A percentile compares a stretch with the other conserved stretches of the same genome.
Conservation (phyloP, 345 rosid species). For the Balakata baccata region DNA sequence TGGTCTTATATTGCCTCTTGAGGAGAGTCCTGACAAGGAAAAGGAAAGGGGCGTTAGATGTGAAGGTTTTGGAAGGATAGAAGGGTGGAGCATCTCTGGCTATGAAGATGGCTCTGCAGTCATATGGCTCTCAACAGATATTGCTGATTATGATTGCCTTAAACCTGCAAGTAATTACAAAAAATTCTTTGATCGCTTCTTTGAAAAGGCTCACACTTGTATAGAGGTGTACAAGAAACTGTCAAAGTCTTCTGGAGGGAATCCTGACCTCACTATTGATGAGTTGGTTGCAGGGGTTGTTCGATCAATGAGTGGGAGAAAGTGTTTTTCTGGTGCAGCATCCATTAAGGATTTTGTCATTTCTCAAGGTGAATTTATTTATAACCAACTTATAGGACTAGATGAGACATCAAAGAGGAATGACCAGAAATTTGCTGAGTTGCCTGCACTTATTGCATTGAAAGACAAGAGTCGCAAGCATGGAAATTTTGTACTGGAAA, state of each 20-base stretch:
- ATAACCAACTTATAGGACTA: slow-evolving; percentile 26
- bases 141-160: slow-evolving; percentile 30
- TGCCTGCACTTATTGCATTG: slow-evolving; percentile 26
- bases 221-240: slow-evolving; percentile 26
- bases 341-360: slow-evolving; percentile 25
- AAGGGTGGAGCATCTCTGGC: slow-evolving; percentile 29
- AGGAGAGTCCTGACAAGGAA: slow-evolving; percentile 15
- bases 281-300: slow-evolving; percentile 35
- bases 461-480: slow-evolving; percentile 18
- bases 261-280: slow-evolving; percentile 24
- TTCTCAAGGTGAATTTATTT: slow-evolving; percentile 32
- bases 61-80: slow-evolving; percentile 33
- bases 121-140: slow-evolving; percentile 28
- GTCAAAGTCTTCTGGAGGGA: slow-evolving; percentile 27
- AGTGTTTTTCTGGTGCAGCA: slow-evolving; percentile 20
- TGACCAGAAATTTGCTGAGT: slow-evolving; percentile 16
- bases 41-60: slow-evolving; percentile 22
- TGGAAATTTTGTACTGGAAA: slow-evolving; percentile 13
- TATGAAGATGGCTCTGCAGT: slow-evolving; percentile 32
- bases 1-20: slow-evolving; percentile 26
- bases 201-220: slow-evolving; percentile 27
- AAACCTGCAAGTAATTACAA: slow-evolving; percentile 26
- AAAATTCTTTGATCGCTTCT: slow-evolving; percentile 21
- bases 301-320: slow-evolving; percentile 29
- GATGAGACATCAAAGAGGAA: slow-evolving; percentile 25